Evolutionary conservation across 2,329 filamentous ascomycete genomes (phyloP).

Genomic region (Sclerotinia nivalis): DNA sequence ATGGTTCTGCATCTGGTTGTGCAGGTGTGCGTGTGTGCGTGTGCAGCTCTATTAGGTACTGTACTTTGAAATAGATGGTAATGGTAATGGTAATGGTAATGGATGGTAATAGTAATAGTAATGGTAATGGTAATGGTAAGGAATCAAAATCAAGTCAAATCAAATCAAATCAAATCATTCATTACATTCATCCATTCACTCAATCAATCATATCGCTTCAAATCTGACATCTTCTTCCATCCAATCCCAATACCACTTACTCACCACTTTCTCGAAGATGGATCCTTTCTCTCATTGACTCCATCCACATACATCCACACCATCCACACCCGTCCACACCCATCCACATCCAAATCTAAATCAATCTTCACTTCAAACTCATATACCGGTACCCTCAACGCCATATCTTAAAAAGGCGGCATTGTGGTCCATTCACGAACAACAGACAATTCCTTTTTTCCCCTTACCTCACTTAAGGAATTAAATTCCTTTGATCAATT

Average conservation of each 20-base stretch:
- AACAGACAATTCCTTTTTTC: conserved; percentile 5
- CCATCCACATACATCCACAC: background rate
- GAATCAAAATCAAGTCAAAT: background rate
- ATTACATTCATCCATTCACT: background rate
- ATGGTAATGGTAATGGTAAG: background rate
- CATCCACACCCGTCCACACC: background rate
- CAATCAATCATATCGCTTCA: background rate
- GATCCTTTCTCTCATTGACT: background rate
- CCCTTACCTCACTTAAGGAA: background rate
- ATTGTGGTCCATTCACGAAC: conserved; percentile 1
- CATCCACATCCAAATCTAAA: background rate
- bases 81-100: background rate
- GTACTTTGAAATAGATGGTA: background rate
- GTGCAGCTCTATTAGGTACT: background rate
- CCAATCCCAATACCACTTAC: background rate
- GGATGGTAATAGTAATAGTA: background rate
- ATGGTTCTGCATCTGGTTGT: background rate
- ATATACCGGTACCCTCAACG: background rate
- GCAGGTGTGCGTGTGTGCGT: background rate
- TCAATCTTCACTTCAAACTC: background rate
- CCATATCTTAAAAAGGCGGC: background rate
- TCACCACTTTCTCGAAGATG: background rate
- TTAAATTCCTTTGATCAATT: conserved; percentile 15
- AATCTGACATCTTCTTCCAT: too few relatives aligned
- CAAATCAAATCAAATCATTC: background rate